Percentiles rank a stretch among this genome's conserved stretches.
phyloP scores from a whole-genome alignment of 1,284 basidiomycete genomes.

The Meripilus lineatus region DNA sequence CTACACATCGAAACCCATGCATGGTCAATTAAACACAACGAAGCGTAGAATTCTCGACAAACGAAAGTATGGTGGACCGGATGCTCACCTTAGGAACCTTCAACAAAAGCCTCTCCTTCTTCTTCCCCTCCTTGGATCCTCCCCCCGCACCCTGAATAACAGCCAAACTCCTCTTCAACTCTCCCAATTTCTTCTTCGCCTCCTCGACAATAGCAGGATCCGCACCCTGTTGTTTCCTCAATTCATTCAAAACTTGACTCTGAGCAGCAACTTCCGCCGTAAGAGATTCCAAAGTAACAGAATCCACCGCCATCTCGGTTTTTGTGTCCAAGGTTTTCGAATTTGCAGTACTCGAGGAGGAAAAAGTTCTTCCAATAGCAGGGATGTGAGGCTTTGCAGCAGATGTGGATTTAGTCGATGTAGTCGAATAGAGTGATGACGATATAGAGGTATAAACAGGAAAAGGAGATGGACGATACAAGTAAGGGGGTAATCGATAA shows the following conservation, averaged over 20 bases:
- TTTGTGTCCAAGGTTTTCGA: slow-evolving; percentile 20
- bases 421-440: too few relatives aligned
- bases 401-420: too few relatives aligned
- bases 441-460: too few relatives aligned
- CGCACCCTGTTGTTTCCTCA: slow-evolving; percentile 46
- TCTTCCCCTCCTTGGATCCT: slow-evolving; percentile 43
- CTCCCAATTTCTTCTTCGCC: slow-evolving; percentile 63
- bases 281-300: slow-evolving; percentile 34
- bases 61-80: too few relatives aligned
- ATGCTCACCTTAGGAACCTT: slow-evolving; percentile 76
- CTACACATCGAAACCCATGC: too few relatives aligned
- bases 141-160: slow-evolving; percentile 36
- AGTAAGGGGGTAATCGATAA: too few relatives aligned
- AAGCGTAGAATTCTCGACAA: slow-evolving; percentile 9
- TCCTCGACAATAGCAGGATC: slow-evolving; percentile 50
- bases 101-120: slow-evolving; percentile 62
- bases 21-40: slow-evolving; percentile 1
- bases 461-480: too few relatives aligned
- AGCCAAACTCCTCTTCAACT: slow-evolving; percentile 57
- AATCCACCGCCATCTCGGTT: slow-evolving; percentile 8
- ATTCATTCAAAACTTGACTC: slow-evolving; percentile 50
- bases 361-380: too few relatives aligned
- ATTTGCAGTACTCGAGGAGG: slow-evolving; percentile 6
- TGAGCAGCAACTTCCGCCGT: slow-evolving; percentile 49
- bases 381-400: too few relatives aligned